Base-by-base conservation (phyloP, 1,139 yeast species). In the Candida dubliniensis region DNA sequence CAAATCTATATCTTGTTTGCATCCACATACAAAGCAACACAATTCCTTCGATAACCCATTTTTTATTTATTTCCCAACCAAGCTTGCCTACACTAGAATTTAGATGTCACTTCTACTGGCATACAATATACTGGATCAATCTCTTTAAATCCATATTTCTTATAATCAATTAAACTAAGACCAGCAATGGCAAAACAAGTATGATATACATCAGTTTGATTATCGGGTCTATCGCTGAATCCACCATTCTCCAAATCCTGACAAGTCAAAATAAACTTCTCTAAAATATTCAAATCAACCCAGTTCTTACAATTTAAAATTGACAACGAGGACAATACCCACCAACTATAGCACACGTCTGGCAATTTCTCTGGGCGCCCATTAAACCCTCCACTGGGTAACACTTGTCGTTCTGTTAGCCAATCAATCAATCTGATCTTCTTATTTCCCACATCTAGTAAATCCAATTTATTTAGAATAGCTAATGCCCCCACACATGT, bases 341-440 rank as follows among this genome's bases (percentile, higher is more conserved):
- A 93, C 98, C 98, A 95, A 58, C 95, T 84, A 61, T 93, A 93
- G 61, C 99, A 93, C 12, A 88, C 96, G 63, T 93, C 99, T 0
- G 98, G 97, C 24, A 91, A 69, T 61, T 93, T 93, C 52, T 95
- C 96, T 0, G 99, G 99, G 40, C 99, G 77, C 0, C 99, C 99
- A 60, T 93, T 93, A 44, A 93, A 72, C 0, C 99, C 99, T 5
- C 99, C 99, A 24, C 76, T 75, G 3, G 83, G 82, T 32, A 63
- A 55, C n/a, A 88, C 77, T 62, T 93, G 99, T 44, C 99, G 71
- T 60, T 93, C 98, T 55, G 93, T 79, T 15, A 93, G 72, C 98
- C 99, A 93, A 24, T 57, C 50, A 1, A 80, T 77, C 40, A 85
- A 68, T 47, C 79, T 60, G 23, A 18, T 5, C 10, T 34, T 24